Conservation (phyloP, 2,329 filamentous ascomycete genomes). For the Aspergillus pseudoviridinutans region DNA sequence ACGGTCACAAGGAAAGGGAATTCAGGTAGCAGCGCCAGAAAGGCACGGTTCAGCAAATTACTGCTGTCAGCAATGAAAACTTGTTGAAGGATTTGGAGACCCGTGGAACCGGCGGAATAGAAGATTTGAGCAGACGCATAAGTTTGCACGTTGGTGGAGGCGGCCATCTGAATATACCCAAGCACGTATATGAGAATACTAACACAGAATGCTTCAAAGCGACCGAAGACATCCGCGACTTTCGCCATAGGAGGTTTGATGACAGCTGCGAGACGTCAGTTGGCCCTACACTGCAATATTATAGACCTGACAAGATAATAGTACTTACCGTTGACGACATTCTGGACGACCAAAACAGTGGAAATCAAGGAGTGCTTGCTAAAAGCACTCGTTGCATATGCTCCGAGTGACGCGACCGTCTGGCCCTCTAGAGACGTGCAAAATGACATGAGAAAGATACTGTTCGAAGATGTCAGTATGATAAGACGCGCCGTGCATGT, state of each 20-base stretch:
- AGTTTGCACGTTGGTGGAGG: slow-evolving; percentile 54
- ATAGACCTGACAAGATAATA: slow-evolving; percentile 23
- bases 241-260: slow-evolving; percentile 64
- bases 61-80: slow-evolving; percentile 68
- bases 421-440: slow-evolving; percentile 65
- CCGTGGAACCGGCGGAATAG: slow-evolving; percentile 60
- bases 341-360: slow-evolving; percentile 61
- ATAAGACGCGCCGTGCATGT: slow-evolving; percentile 1
- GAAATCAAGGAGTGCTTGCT: slow-evolving; percentile 61
- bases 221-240: slow-evolving; percentile 63
- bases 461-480: slow-evolving; percentile 25
- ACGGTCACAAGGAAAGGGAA: slow-evolving; percentile 65
- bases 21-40: slow-evolving; percentile 60
- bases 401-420: slow-evolving; percentile 57
- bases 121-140: slow-evolving; percentile 58
- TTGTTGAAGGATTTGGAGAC: slow-evolving; percentile 57
- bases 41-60: slow-evolving; percentile 58
- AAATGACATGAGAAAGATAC: slow-evolving; percentile 60
- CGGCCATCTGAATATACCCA: slow-evolving; percentile 63
- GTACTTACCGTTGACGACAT: slow-evolving; percentile 56
- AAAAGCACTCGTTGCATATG: slow-evolving; percentile 65
- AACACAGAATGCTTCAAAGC: slow-evolving; percentile 58
- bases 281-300: neutral
- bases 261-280: slow-evolving; percentile 46
- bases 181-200: slow-evolving; percentile 51